Evolutionary conservation across 495 filamentous ascomycete species (phyloP), one percentile per base, ranked within the genome.

Genomic region (Tirmania nivea): DNA sequence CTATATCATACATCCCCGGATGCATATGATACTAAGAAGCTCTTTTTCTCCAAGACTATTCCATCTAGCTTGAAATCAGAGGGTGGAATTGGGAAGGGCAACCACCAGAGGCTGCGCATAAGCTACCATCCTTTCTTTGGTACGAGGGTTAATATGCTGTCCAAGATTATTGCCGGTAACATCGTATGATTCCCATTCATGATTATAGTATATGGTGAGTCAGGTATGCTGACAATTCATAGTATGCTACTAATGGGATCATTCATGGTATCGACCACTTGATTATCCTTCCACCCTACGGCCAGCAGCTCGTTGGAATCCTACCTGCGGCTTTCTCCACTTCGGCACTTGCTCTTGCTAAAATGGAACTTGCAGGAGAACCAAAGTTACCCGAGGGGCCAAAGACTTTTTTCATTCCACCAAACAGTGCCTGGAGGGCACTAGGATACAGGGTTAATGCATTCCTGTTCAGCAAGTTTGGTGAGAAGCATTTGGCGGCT

Each of bases 241-340:
- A 77, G 72, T 70, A 71, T 60, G 73, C 69, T 34, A 74, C 73
- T 47, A 93, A 94, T 67, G 87, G 87, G 50, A 67, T 90, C 9
- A 76, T 93, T 63, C 86, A 94, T 69, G 78, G 73, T 53, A 64
- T 94, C 53, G 75, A 85, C 68, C 67, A 63, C 54, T 67, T 88
- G 53, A 73, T 95, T 34, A 57, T 88, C 34, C 86, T 84, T 9
- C 88, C 87, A 10, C 80, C 81, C 0, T 64, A 67, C 0, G 70
- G 72, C n/a, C 63, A 71, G 35, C 70, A 70, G 5, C 69, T 84
- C 9, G 70, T 93, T 57, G 70, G 78, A 20, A 65, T 83, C 20
- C 68, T 88, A 45, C 87, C 87, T 0, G 63, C 67, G 35, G 70
- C 77, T 50, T 90, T 93, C 70, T 81, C 75, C 65, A 94, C 86